Conservation (phyloP, 2,329 filamentous ascomycete species). For the Botrytis aclada region DNA sequence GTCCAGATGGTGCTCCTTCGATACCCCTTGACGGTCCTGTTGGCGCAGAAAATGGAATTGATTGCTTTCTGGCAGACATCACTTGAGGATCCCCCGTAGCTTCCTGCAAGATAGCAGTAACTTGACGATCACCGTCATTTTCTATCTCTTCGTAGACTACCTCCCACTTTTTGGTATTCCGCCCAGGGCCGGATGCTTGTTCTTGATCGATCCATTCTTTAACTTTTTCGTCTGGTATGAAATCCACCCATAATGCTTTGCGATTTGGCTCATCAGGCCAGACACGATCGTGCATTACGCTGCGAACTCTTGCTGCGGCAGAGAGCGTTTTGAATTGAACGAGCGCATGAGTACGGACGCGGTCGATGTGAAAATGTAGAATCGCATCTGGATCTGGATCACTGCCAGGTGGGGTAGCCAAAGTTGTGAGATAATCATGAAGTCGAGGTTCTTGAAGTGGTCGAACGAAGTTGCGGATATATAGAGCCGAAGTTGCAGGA, state of each 20-base stretch:
- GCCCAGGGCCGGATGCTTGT: slow-evolving; percentile 43
- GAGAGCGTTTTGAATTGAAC: slow-evolving; percentile 65
- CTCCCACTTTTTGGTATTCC: slow-evolving; percentile 60
- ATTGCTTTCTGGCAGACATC: slow-evolving; percentile 4
- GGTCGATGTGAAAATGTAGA: slow-evolving; percentile 73
- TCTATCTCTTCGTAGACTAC: slow-evolving; percentile 63
- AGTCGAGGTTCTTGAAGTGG: slow-evolving; percentile 70
- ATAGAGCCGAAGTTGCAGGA: slow-evolving; percentile 72
- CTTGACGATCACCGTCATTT: slow-evolving; percentile 52
- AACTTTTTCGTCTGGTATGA: slow-evolving; percentile 74
- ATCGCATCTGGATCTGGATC: slow-evolving; percentile 55
- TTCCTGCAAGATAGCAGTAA: slow-evolving; percentile 57
- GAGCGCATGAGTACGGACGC: slow-evolving; percentile 84
- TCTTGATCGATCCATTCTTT: slow-evolving; percentile 72
- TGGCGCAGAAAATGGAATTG: slow-evolving; percentile 36
- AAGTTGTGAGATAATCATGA: slow-evolving; percentile 62
- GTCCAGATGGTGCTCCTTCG: slow-evolving; percentile 37
- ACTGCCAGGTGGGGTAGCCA: slow-evolving; percentile 60
- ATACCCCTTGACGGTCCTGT: slow-evolving; percentile 31
- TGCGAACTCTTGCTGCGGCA: slow-evolving; percentile 73
- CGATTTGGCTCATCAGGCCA: slow-evolving; percentile 87
- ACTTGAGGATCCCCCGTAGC: slow-evolving; percentile 24
- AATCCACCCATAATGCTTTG: slow-evolving; percentile 85
- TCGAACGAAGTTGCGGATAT: slow-evolving; percentile 87
- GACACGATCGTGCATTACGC: slow-evolving; percentile 69